phyloP scores from a whole-genome alignment of 2,329 filamentous ascomycete genomes.

The Xylariaceae sp. region DNA sequence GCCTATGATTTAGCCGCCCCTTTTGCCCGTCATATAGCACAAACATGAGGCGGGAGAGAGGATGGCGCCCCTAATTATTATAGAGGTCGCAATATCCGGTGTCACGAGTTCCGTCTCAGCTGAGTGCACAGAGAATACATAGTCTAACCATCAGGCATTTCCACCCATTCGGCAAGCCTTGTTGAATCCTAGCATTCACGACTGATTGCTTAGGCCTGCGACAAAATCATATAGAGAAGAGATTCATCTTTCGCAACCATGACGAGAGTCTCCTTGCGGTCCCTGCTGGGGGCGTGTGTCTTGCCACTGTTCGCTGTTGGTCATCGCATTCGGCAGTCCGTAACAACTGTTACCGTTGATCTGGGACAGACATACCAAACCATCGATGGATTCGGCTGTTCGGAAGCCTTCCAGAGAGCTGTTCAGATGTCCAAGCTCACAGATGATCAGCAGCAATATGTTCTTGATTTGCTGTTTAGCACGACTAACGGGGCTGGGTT shows the following conservation, averaged over 20 bases:
- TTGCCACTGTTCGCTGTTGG: slow-evolving; percentile 3
- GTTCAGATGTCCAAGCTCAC: slow-evolving; percentile 36
- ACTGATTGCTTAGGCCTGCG: too few species aligned
- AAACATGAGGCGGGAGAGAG: slow-evolving; percentile 5
- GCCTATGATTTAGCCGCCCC: slow-evolving; percentile 12
- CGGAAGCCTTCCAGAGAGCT: slow-evolving; percentile 44
- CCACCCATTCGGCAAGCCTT: too few species aligned
- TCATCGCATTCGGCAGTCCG: slow-evolving; percentile 7
- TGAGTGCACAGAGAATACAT: too few species aligned
- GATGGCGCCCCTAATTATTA: background rate
- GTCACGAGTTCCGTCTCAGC: background rate
- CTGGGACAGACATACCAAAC: slow-evolving; percentile 27
- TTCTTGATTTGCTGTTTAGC: slow-evolving; percentile 44
- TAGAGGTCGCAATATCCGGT: slow-evolving; percentile 3
- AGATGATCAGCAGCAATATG: slow-evolving; percentile 28
- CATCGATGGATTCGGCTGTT: slow-evolving; percentile 48
- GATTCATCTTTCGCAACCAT: background rate
- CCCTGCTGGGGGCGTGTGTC: slow-evolving; percentile 9
- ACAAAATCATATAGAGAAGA: too few species aligned
- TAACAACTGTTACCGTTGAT: slow-evolving; percentile 26
- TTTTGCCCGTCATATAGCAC: slow-evolving; percentile 8
- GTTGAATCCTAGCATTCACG: too few species aligned
- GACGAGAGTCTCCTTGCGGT: slow-evolving; percentile 8
- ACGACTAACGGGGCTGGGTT: slow-evolving; percentile 44
- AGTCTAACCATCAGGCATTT: too few species aligned